Evolutionary conservation across 306 rosid species (phyloP), one percentile per base, ranked within the genome.

Genomic region (Trifolium pratense): DNA sequence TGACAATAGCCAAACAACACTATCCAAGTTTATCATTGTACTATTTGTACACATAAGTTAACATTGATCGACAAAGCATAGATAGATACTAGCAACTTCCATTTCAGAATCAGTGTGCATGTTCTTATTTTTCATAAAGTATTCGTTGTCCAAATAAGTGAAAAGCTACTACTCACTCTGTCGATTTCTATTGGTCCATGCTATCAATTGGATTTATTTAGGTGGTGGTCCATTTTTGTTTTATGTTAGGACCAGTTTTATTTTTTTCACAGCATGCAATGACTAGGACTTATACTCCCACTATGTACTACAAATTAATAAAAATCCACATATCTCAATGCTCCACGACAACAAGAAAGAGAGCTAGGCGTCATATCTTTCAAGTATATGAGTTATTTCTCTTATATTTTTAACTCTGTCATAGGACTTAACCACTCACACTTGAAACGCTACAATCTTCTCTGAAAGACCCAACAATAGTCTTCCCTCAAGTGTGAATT

Each of bases 241-340:
- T 45, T 13, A 16, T 23, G 52, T 56, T 36, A 40, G 86, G 89
- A 82, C 84, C 89, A 82, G 77, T 52, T 52, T 36, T 36, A 36
- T 7, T 36, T 36, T 36, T 36, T 7, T 64, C 58, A 76, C 78
- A 82, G 67, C 82, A 76, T 43, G 71, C 57, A 12, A 9, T 59
- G 84, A 79, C 68, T 75, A 39, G 6, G 82, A 81, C 82, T 57
- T 3, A 26, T 84, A 80, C 63, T 29, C 3, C 12, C 10, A 21
- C 40, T 13, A 9, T 39, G 32, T 29, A 6, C 45, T 68, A 42
- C 52, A 46, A 26, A 7, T 16, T 32, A 10, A 16, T 32, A 59
- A 59, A 37, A 18, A 76, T 58, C 39, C 7, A 40, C 8, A 34
- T 34, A 34, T 26, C 31, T 26, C 31, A 26, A 26, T 26, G 31